A percentile compares a stretch with the other conserved stretches of the same genome.
Evolutionary conservation across 768 basidiomycete species (phyloP).

Genomic region (Trametopsis cervina): DNA sequence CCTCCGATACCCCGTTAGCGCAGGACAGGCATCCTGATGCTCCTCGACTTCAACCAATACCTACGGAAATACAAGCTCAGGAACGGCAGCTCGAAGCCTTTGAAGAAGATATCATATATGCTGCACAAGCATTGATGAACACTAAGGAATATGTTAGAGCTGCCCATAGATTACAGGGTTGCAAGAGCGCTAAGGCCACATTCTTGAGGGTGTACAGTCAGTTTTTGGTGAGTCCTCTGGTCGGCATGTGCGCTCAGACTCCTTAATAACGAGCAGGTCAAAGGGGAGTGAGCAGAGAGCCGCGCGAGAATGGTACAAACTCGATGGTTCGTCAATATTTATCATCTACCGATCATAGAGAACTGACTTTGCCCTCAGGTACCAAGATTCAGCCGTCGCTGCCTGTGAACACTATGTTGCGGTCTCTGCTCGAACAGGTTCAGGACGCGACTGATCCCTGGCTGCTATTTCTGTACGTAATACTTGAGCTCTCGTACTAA

Average conservation of each 20-base stretch:
- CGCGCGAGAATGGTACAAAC: constrained; percentile 78
- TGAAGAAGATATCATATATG: constrained; percentile 67
- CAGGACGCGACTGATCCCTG: constrained; percentile 65
- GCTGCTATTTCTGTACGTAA: constrained; percentile 71
- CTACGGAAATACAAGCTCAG: constrained; percentile 27
- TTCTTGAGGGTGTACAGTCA: constrained; percentile 78
- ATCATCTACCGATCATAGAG: neutral
- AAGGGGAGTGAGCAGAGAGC: constrained; percentile 83
- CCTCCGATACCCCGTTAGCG: neutral
- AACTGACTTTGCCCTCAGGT: constrained; percentile 32
- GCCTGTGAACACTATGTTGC: constrained; percentile 55
- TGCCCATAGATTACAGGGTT: constrained; percentile 53
- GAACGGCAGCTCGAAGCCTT: constrained; percentile 45
- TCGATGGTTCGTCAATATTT: constrained; percentile 48
- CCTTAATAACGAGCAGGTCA: constrained; percentile 9
- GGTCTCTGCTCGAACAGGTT: constrained; percentile 54
- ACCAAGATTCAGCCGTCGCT: constrained; percentile 62
- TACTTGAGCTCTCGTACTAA: neutral
- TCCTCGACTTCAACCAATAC: constrained; percentile 25
- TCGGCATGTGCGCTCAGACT: neutral
- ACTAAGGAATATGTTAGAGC: constrained; percentile 74
- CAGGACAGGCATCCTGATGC: constrained; percentile 29
- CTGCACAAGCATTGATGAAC: constrained; percentile 70
- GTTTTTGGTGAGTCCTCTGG: constrained; percentile 63
- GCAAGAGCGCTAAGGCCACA: constrained; percentile 61